These are phyloP conservation scores for Aureobasidium sp. DNA, from an alignment of 2,329 filamentous ascomycete genomes.

Conservation along the genomic window DNA sequence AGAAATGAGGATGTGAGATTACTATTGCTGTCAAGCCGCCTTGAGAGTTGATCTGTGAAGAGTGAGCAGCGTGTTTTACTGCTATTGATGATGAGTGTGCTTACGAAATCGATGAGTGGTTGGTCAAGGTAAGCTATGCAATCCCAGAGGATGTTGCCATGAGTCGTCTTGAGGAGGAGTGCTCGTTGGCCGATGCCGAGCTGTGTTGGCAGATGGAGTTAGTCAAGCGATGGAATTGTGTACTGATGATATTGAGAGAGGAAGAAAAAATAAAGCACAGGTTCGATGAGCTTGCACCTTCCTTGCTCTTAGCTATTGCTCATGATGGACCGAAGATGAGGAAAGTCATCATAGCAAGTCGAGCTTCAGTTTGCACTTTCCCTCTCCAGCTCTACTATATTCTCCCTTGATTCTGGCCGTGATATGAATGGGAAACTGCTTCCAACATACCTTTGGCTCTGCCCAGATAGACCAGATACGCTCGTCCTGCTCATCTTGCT, in stretches of 20 bases:
- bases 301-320: background rate
- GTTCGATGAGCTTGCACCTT: background rate
- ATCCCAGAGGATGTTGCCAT: constrained; percentile 75
- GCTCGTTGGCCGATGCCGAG: constrained; percentile 71
- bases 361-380: background rate
- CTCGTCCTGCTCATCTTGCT: constrained; percentile 39
- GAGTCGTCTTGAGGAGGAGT: constrained; percentile 57
- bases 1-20: constrained; percentile 67
- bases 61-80: background rate
- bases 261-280: background rate
- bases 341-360: background rate
- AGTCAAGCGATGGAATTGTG: background rate
- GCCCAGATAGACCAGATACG: constrained; percentile 41
- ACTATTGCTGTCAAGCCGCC: constrained; percentile 65
- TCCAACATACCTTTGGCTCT: constrained; percentile 30
- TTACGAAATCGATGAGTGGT: constrained; percentile 48
- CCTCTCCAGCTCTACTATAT: background rate
- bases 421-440: no score
- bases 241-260: background rate
- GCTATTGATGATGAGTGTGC: background rate
- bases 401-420: no score
- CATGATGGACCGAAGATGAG: background rate
- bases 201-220: constrained; percentile 24
- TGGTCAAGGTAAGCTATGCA: constrained; percentile 63
- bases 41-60: constrained; percentile 43